Evolutionary conservation across 768 basidiomycete species (phyloP), one percentile per base, ranked within the genome.

Genomic region (Kwoniella sp.): DNA sequence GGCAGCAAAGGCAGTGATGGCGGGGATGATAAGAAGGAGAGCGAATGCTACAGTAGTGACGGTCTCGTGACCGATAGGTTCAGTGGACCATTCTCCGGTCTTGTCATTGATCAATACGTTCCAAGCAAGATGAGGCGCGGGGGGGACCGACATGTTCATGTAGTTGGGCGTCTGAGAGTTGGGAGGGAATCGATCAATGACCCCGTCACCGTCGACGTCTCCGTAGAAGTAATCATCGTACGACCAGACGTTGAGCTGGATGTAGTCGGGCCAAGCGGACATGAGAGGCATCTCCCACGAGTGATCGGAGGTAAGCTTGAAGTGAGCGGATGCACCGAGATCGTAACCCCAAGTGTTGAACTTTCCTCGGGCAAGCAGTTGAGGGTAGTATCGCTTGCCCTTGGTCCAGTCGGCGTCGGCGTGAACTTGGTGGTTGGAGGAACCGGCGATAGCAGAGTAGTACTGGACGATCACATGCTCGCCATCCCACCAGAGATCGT

Each of bases 311-410:
- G 86, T 29, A 0, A 69, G 57, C 29, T 80, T 82, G 89, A 95
- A 91, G 68, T 85, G 71, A 45, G 90, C 85, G 0, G 86, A 69
- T 48, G 92, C 86, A 73, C 93, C 93, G 63, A 87, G 83, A 82
- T 96, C 93, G 77, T 87, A 93, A 61, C 93, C 93, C 92, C 92
- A 96, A 37, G 85, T 82, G 74, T 96, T 96, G 86, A 91, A 96
- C 0, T 88, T 87, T 54, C 93, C 93, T 71, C 93, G 89, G 50
- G 87, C 90, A 58, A 96, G 82, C 71, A 94, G 84, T 73, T 93
- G 92, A 26, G 93, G 93, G 29, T 91, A 89, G 26, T 92, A 89
- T 73, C 93, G 89, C 29, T 45, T 29, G 41, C 82, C 78, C 2
- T 84, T 85, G 8, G 77, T 79, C 77, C 86, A 90, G 48, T 84